A percentile compares a stretch with the other conserved stretches of the same genome.
Evolutionary conservation across 768 basidiomycete species (phyloP).

Genomic region (Cystobasidiopsis lactophilus): DNA sequence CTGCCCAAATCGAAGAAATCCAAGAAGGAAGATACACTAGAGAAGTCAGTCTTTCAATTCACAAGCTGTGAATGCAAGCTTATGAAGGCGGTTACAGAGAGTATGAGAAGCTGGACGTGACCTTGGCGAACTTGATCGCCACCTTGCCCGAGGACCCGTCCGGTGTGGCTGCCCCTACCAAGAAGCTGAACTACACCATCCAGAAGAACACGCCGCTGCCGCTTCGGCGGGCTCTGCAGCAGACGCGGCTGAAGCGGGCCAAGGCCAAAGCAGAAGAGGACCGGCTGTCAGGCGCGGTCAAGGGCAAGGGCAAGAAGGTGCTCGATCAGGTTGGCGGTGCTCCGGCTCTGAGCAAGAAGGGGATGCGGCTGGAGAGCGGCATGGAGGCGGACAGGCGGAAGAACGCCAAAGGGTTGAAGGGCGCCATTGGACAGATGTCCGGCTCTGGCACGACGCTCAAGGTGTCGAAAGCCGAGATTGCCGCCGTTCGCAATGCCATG

Average conservation of each 20-base stretch:
- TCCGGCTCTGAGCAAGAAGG: background rate
- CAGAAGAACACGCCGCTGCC: slow-evolving; percentile 1
- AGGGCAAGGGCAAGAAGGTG: background rate
- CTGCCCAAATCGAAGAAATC: background rate
- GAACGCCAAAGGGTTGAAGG: background rate
- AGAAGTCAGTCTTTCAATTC: background rate
- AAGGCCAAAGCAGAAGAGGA: background rate
- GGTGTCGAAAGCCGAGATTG: background rate
- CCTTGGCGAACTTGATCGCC: background rate
- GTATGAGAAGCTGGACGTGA: background rate
- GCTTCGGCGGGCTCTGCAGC: background rate
- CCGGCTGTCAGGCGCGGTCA: background rate
- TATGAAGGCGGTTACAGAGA: background rate
- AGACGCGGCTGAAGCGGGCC: background rate
- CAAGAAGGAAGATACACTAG: background rate
- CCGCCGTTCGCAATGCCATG: too few species aligned
- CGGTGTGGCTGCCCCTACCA: too few species aligned
- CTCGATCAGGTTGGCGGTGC: background rate
- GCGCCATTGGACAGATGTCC: background rate
- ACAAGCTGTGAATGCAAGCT: too few species aligned
- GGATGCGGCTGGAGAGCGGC: background rate
- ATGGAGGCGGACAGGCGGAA: background rate
- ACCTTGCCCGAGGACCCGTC: background rate
- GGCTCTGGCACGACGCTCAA: background rate
- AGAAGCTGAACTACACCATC: background rate